Evolutionary conservation across 768 basidiomycete genomes (phyloP), one percentile per base, ranked within the genome.

Genomic region (Tulasnella sp.): DNA sequence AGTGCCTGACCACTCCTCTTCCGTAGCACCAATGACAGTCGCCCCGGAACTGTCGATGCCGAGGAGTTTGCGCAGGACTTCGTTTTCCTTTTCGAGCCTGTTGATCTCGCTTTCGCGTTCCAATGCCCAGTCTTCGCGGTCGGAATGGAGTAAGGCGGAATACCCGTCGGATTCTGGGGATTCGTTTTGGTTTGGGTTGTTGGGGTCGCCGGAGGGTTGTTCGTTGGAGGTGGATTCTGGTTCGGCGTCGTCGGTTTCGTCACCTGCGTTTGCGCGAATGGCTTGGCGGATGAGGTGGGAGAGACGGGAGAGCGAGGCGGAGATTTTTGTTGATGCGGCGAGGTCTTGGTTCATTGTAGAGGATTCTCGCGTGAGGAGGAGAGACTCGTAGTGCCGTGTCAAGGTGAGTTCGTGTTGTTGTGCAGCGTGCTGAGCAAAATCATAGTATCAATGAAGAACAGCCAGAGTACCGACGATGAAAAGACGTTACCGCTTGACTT

Each of bases 391-490:
- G 67, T 98, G 92, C 49, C 84, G 81, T 49, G 85, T 85, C 12
- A 97, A 72, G 0, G 84, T 86, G 8, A 84, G 74, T 64, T 96
- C 89, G 65, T 97, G 90, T 61, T 85, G 84, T 65, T 92, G 87
- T 0, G 91, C 86, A n/a, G 92, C 88, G 61, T 85, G 71, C 92
- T 97, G 67, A n/a, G 34, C 27, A 53, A 59, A 49, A 58, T 32
- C 42, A n/a, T 32, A 42, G 25, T 19, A 7, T 4, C 5, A 4
- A 42, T 8, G 29, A 21, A n/a, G 6, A 31, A 15, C n/a, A 17
- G 9, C 29, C 23, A 9, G 5, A 31, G 23, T 27, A 21, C 23
- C 6, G 5, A 37, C 9, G 32, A 53, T 31, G 12, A 29, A 15
- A 36, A 15, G 6, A 17, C 25, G 23, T 36, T 64, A 94, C 92